phyloP scores from a whole-genome alignment of 495 filamentous ascomycete genomes.

The Trichoderma reesei region DNA sequence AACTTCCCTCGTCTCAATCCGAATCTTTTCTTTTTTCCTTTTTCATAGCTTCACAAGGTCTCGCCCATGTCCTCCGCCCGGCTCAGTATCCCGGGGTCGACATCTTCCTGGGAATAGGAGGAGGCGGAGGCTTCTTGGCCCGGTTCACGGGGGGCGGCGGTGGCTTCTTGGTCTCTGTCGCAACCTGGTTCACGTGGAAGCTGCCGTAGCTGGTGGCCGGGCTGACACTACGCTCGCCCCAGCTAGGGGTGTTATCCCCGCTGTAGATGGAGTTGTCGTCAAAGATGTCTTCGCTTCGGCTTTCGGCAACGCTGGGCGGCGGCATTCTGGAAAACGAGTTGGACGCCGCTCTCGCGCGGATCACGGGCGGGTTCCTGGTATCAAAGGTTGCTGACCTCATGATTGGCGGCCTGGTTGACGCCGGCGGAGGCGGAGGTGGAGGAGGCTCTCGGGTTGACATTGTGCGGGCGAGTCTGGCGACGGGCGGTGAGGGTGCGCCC shows the following conservation, averaged over 20 bases:
- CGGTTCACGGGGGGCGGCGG: constrained; percentile 76
- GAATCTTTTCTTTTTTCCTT: too few species aligned
- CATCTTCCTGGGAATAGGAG: constrained; percentile 44
- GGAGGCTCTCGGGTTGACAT: constrained; percentile 19
- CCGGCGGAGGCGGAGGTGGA: constrained; percentile 17
- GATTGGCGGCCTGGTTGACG: constrained; percentile 20
- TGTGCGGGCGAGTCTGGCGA: neutral
- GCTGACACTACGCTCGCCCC: constrained; percentile 47
- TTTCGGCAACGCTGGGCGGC: constrained; percentile 43
- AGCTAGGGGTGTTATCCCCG: constrained; percentile 49
- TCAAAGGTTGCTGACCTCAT: constrained; percentile 13
- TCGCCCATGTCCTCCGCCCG: neutral
- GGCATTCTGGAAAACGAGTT: constrained; percentile 32
- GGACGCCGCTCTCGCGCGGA: constrained; percentile 32
- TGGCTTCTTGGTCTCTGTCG: constrained; percentile 50
- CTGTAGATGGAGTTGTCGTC: constrained; percentile 56
- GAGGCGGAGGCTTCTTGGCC: constrained; percentile 68
- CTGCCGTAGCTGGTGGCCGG: constrained; percentile 55
- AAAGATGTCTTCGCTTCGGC: constrained; percentile 43
- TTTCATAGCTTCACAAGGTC: too few species aligned
- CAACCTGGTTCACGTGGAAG: constrained; percentile 40
- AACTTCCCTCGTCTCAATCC: neutral
- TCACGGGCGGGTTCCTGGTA: constrained; percentile 17
- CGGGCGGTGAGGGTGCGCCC: neutral
- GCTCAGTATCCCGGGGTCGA: constrained; percentile 24